A percentile compares a stretch with the other conserved stretches of the same genome.
These are phyloP conservation scores for Pleurotus pulmonarius DNA, from an alignment of 768 basidiomycete genomes.

Conservation along the genomic window DNA sequence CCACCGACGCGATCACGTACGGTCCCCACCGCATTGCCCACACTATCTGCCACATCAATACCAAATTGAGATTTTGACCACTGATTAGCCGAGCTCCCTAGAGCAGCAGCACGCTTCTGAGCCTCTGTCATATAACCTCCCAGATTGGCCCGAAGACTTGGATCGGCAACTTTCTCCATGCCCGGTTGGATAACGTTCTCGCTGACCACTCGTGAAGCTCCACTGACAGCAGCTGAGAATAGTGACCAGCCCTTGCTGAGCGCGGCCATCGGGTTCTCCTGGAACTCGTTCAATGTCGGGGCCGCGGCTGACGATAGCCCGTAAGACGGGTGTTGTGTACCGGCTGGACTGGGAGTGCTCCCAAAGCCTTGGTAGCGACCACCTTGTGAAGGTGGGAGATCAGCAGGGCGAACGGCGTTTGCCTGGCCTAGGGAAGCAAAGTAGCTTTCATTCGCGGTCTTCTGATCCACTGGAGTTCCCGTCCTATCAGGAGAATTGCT, in stretches of 20 bases:
- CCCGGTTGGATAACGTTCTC: constrained; percentile 92
- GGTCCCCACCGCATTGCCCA: constrained; percentile 64
- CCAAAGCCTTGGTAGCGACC: constrained; percentile 94
- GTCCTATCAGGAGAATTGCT: constrained; percentile 36
- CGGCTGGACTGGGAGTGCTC: constrained; percentile 60
- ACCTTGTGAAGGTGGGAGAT: constrained; percentile 91
- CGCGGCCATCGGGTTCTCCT: constrained; percentile 82
- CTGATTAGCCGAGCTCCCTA: constrained; percentile 64
- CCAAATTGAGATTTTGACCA: constrained; percentile 79
- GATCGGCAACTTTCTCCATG: constrained; percentile 77
- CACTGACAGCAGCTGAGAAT: constrained; percentile 81
- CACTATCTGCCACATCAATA: constrained; percentile 79
- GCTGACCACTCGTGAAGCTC: constrained; percentile 74
- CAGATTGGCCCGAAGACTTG: constrained; percentile 71
- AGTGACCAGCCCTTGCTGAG: constrained; percentile 94
- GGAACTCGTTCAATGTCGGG: constrained; percentile 77
- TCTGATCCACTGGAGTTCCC: constrained; percentile 42
- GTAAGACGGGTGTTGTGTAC: constrained; percentile 60
- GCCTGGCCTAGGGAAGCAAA: constrained; percentile 79
- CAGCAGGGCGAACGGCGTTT: constrained; percentile 74
- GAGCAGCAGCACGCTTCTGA: constrained; percentile 56
- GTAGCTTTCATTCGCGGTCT: constrained; percentile 80
- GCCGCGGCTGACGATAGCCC: constrained; percentile 75
- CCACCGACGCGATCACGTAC: constrained; percentile 57
- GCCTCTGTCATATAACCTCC: constrained; percentile 70